phyloP scores from a whole-genome alignment of 352 stramenopile genomes.

The Globisporangium radiosum region DNA sequence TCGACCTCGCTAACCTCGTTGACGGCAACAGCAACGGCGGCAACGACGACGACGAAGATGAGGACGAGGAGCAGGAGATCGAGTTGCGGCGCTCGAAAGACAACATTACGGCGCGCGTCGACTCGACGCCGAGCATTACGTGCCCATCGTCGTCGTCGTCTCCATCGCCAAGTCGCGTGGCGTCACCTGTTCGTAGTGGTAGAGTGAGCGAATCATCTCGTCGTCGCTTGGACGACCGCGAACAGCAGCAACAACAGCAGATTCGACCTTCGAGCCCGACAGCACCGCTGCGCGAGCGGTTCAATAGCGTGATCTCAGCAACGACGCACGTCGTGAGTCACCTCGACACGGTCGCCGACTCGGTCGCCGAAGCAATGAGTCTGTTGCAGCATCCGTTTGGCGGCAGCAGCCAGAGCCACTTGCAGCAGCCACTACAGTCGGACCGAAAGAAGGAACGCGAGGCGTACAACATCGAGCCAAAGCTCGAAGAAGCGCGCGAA shows the following conservation, averaged over 20 bases:
- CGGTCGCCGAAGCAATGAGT: constrained; percentile 26
- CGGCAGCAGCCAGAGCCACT: constrained; percentile 3
- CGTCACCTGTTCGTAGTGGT: neutral
- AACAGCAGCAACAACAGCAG: constrained; percentile 4
- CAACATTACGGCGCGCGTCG: neutral
- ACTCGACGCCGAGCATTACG: neutral
- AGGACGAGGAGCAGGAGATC: constrained; percentile 32
- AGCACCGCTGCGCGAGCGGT: constrained; percentile 15
- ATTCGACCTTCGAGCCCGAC: constrained; percentile 3
- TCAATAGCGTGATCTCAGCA: constrained; percentile 19
- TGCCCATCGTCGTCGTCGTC: constrained; percentile 4
- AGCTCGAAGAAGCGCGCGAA: constrained; percentile 22
- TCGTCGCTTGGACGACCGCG: constrained; percentile 11
- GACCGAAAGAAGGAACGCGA: constrained; percentile 16
- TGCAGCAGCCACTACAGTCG: neutral
- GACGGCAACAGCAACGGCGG: neutral
- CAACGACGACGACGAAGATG: constrained; percentile 20
- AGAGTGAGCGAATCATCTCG: neutral
- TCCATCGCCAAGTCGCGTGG: neutral
- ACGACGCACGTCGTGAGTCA: constrained; percentile 19
- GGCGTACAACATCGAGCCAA: constrained; percentile 20
- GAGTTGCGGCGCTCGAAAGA: constrained; percentile 14
- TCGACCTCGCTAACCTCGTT: constrained; percentile 8
- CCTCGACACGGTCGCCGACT: constrained; percentile 20
- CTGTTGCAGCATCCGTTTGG: constrained; percentile 22